These are phyloP conservation scores for Vigna hirtella DNA, from an alignment of 306 rosid species.

Conservation along the genomic window DNA sequence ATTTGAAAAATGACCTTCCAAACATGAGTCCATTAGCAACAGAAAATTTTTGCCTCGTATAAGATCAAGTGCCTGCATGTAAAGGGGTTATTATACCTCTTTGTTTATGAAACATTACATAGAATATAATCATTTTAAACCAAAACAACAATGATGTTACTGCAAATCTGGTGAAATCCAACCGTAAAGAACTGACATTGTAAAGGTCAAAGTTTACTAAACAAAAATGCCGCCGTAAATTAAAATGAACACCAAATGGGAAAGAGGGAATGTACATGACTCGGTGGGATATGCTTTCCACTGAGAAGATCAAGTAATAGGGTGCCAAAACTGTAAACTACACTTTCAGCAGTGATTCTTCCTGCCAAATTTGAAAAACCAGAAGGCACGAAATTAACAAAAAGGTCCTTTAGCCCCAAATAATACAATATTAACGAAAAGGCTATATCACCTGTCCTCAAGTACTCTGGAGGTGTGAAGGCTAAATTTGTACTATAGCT, in stretches of 20 bases:
- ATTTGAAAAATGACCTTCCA: slow-evolving; percentile 83
- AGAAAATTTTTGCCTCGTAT: slow-evolving; percentile 73
- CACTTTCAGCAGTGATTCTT: slow-evolving; percentile 86
- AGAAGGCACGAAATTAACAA: slow-evolving; percentile 9
- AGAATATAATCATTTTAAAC: slow-evolving; percentile 25
- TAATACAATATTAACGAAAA: background rate
- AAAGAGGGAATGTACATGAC: slow-evolving; percentile 65
- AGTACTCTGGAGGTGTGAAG: slow-evolving; percentile 98
- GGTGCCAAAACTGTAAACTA: slow-evolving; percentile 90
- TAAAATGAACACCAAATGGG: slow-evolving; percentile 40
- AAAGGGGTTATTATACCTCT: slow-evolving; percentile 22
- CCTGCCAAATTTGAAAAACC: slow-evolving; percentile 58
- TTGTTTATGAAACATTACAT: slow-evolving; percentile 8
- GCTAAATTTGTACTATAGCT: slow-evolving; percentile 98
- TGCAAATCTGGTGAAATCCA: slow-evolving; percentile 9
- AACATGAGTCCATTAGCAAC: slow-evolving; percentile 87
- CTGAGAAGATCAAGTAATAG: slow-evolving; percentile 91
- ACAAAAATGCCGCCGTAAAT: slow-evolving; percentile 37
- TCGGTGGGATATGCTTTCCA: slow-evolving; percentile 95
- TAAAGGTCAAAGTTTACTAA: slow-evolving; percentile 23
- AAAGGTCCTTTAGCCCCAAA: background rate
- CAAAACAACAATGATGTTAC: slow-evolving; percentile 22
- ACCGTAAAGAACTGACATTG: slow-evolving; percentile 23
- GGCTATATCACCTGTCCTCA: slow-evolving; percentile 77
- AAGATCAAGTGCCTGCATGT: slow-evolving; percentile 81